Percentiles rank a stretch among this genome's conserved stretches.
Evolutionary conservation across 2,329 filamentous ascomycete species (phyloP).

Genomic region (Trichoderma citrinoviride): DNA sequence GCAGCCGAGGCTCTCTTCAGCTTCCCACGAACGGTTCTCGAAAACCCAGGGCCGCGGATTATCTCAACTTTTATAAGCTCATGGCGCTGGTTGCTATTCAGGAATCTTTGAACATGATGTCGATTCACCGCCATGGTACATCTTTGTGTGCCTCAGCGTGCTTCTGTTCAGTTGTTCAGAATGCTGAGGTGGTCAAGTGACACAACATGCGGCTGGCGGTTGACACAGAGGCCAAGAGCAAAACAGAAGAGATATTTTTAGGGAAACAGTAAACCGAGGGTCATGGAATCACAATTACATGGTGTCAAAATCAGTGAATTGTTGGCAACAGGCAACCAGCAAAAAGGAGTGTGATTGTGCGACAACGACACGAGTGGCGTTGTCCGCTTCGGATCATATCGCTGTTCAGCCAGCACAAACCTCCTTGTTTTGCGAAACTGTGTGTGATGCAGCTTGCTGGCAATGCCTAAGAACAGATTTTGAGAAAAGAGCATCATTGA

Average conservation of each 20-base stretch:
- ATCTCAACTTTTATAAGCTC: background rate
- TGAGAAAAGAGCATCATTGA: background rate
- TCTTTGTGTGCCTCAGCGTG: background rate
- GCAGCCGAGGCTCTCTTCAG: background rate
- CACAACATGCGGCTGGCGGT: background rate
- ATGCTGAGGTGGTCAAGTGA: background rate
- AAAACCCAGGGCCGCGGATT: background rate
- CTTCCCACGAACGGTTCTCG: background rate
- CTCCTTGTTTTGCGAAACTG: background rate
- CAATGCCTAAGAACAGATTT: fast-evolving
- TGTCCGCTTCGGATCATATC: background rate
- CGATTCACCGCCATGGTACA: background rate
- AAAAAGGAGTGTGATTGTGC: background rate
- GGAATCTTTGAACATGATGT: background rate
- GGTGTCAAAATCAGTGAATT: too few species aligned
- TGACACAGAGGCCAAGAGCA: background rate
- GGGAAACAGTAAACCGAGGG: too few species aligned
- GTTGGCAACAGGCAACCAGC: background rate
- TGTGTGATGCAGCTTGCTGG: background rate
- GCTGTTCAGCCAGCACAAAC: background rate
- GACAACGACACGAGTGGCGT: background rate
- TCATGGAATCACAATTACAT: background rate
- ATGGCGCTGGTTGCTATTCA: background rate
- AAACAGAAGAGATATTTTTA: background rate
- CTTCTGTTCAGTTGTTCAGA: background rate